Percentiles rank a stretch among this genome's conserved stretches.
These are phyloP conservation scores for Paracamarosporium sp. DNA, from an alignment of 2,329 filamentous ascomycete species.

Conservation along the genomic window DNA sequence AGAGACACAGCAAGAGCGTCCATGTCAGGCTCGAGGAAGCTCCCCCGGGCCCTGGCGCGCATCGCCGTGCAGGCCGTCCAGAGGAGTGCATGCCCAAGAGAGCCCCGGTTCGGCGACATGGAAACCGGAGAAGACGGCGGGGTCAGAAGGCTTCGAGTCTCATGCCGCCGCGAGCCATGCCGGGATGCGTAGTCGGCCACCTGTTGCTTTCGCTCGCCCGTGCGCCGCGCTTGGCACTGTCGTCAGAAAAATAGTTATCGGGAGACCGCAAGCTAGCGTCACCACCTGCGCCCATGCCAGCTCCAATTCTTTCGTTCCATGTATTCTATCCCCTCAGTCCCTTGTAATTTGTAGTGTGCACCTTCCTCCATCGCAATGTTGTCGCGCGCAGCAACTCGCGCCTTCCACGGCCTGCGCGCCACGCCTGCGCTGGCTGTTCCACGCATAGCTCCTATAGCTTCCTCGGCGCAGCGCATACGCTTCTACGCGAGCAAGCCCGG, in stretches of 20 bases:
- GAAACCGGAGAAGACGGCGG: conserved; percentile 13
- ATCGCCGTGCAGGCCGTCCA: conserved; percentile 35
- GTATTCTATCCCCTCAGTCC: conserved; percentile 13
- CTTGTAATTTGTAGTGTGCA: conserved; percentile 26
- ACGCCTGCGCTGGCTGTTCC: conserved; percentile 33
- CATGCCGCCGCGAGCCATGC: not conserved
- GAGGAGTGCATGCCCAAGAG: conserved; percentile 47
- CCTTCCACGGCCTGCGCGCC: conserved; percentile 29
- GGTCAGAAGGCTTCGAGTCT: not conserved
- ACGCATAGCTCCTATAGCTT: conserved; percentile 33
- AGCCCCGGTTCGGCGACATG: conserved; percentile 41
- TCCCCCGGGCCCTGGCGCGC: conserved; percentile 30
- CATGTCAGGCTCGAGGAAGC: conserved; percentile 35
- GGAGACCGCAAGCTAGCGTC: conserved; percentile 12
- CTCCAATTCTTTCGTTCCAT: conserved; percentile 18
- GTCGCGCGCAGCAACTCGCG: conserved; percentile 40
- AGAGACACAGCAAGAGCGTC: conserved; percentile 37
- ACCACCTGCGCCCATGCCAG: conserved; percentile 7
- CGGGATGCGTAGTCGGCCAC: conserved; percentile 12
- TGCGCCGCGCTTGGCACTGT: not conserved
- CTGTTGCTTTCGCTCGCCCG: conserved; percentile 3
- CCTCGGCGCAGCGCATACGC: conserved; percentile 35
- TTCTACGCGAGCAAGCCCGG: conserved; percentile 29
- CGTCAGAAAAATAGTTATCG: conserved; percentile 31
- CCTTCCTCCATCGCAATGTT: conserved; percentile 35